phyloP scores from a whole-genome alignment of 306 rosid species.

The Fragaria iinumae region DNA sequence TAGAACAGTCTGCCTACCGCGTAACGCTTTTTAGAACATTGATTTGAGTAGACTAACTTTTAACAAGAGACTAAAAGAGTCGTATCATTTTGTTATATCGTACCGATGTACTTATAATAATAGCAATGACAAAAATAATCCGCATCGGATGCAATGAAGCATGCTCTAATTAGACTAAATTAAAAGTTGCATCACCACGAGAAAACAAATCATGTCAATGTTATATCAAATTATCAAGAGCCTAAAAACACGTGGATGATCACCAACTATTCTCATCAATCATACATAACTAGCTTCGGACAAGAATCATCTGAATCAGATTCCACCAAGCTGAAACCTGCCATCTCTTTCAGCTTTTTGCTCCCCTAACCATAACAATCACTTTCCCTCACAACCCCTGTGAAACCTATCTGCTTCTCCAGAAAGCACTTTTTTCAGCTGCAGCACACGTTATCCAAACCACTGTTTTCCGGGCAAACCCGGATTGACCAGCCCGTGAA shows the following conservation, averaged over 20 bases:
- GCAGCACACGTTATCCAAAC: background rate
- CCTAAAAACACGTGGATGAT: background rate
- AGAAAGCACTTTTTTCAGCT: background rate
- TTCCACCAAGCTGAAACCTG: slow-evolving; percentile 6
- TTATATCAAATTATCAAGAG: background rate
- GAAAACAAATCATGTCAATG: no score
- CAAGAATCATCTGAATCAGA: background rate
- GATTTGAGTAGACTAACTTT: no score
- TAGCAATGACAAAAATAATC: no score
- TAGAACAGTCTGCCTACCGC: no score
- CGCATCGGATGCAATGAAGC: no score
- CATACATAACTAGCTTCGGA: background rate
- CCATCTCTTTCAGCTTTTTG: background rate
- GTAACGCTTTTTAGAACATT: no score
- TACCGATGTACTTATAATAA: no score
- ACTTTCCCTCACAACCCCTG: slow-evolving; percentile 14
- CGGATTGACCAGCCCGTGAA: slow-evolving; percentile 2
- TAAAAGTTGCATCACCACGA: no score
- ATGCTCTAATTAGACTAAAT: no score
- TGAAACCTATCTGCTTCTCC: background rate
- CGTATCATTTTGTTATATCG: no score
- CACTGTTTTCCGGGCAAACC: slow-evolving; percentile 4
- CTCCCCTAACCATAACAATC: background rate
- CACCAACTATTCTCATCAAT: background rate
- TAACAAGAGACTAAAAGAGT: no score